A percentile compares a stretch with the other conserved stretches of the same genome.
Conservation (phyloP, 2,329 filamentous ascomycete species). For the Lachnellula occidentalis region DNA sequence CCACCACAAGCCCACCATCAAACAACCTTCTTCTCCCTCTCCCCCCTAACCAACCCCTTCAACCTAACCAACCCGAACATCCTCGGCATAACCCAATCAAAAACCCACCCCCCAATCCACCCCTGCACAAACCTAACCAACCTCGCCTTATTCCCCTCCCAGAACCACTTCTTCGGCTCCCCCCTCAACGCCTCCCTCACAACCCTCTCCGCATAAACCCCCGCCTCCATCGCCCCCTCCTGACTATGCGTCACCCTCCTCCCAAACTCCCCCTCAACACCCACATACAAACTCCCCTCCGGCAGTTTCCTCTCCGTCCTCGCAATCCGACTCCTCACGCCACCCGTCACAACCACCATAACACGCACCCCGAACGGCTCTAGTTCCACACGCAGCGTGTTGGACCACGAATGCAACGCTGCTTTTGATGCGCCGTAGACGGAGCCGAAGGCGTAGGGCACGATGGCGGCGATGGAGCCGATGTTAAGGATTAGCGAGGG, state of each 20-base stretch:
- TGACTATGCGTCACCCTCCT: conserved; percentile 23
- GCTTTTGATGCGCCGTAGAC: conserved; percentile 95
- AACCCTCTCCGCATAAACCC: conserved; percentile 23
- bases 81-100: conserved; percentile 22
- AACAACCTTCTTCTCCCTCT: background rate
- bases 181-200: conserved; percentile 22
- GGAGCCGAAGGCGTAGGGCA: conserved; percentile 75
- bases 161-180: conserved; percentile 19
- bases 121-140: conserved; percentile 18
- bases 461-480: conserved; percentile 49
- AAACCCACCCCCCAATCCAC: conserved; percentile 21
- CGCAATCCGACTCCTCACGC: conserved; percentile 21
- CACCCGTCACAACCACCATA: conserved; percentile 24
- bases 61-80: conserved; percentile 24
- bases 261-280: conserved; percentile 17
- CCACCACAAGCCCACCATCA: background rate
- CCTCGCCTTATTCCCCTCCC: conserved; percentile 21
- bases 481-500: conserved; percentile 25
- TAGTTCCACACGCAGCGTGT: conserved; percentile 26
- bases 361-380: conserved; percentile 25
- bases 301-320: conserved; percentile 12
- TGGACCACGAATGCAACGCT: conserved; percentile 39
- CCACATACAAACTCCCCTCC: conserved; percentile 18
- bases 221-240: conserved; percentile 19
- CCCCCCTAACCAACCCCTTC: conserved; percentile 11